Evolutionary conservation across 495 filamentous ascomycete genomes (phyloP).

Genomic region (Parmelia sp.): DNA sequence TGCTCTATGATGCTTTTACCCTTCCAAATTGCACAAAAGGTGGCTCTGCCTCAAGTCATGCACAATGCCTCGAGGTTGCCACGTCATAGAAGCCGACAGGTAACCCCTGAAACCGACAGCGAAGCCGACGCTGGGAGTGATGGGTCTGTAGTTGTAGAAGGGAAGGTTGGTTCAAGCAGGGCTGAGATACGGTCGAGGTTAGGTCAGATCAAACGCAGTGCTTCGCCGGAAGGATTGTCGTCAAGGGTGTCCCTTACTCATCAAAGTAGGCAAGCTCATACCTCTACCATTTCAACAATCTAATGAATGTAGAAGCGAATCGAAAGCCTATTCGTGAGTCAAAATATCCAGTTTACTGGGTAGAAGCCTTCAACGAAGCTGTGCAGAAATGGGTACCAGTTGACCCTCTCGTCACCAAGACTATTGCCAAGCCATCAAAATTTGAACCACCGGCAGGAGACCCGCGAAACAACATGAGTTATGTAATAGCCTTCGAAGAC

Average conservation of each 20-base stretch:
- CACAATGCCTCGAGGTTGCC: not conserved
- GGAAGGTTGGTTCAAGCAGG: not conserved
- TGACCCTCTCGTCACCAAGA: slow-evolving; percentile 75
- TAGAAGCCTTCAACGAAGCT: slow-evolving; percentile 79
- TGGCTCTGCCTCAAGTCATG: slow-evolving; percentile 30
- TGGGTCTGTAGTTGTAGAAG: not conserved
- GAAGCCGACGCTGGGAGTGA: slow-evolving; percentile 9
- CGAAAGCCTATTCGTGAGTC: slow-evolving; percentile 49
- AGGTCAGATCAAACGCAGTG: not conserved
- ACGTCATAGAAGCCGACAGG: not conserved
- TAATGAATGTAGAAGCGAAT: slow-evolving; percentile 7
- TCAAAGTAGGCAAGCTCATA: slow-evolving; percentile 26
- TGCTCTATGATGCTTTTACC: slow-evolving; percentile 85
- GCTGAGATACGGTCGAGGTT: not conserved
- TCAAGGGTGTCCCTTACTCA: slow-evolving; percentile 11
- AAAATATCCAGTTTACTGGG: slow-evolving; percentile 80
- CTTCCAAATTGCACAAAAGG: slow-evolving; percentile 56
- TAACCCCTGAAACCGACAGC: slow-evolving; percentile 20
- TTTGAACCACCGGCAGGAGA: slow-evolving; percentile 79
- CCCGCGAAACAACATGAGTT: slow-evolving; percentile 63
- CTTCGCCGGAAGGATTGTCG: not conserved
- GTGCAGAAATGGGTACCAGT: slow-evolving; percentile 86
- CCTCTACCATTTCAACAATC: not conserved
- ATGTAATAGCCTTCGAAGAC: slow-evolving; percentile 80
- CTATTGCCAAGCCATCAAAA: slow-evolving; percentile 63